phyloP scores from a whole-genome alignment of 441 rosid species.

The Gossypium trilobum region DNA sequence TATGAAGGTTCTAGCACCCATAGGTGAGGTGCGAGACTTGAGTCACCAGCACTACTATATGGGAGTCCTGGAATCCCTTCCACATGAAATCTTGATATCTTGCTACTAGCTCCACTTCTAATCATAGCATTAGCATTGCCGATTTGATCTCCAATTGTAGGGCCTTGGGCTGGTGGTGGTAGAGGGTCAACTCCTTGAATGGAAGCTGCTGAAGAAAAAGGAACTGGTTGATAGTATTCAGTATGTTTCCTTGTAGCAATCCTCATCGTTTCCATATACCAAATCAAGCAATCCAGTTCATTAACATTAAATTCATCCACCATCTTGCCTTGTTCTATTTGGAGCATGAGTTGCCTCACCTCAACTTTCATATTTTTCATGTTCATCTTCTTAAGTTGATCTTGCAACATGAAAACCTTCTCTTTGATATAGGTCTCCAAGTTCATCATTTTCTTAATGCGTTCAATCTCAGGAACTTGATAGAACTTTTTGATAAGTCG shows the following conservation, averaged over 20 bases:
- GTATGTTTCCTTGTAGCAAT: neutral
- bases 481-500: neutral
- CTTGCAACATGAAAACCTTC: neutral
- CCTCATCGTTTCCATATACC: neutral
- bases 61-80: neutral
- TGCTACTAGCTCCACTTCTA: neutral
- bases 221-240: slow-evolving; percentile 4
- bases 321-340: neutral
- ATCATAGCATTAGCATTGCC: neutral
- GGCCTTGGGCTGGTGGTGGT: neutral
- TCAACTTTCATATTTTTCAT: neutral
- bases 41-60: neutral
- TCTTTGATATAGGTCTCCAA: neutral
- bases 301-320: neutral
- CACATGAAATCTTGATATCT: neutral
- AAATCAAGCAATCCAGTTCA: neutral
- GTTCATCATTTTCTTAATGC: neutral
- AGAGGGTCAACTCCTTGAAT: neutral
- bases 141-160: too few species aligned
- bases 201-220: neutral
- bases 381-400: neutral
- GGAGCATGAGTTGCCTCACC: neutral
- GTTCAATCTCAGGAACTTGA: neutral
- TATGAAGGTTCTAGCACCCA: neutral
- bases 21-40: neutral